Evolutionary conservation across 2,329 filamentous ascomycete genomes (phyloP).

Genomic region (Clonostachys byssicola): DNA sequence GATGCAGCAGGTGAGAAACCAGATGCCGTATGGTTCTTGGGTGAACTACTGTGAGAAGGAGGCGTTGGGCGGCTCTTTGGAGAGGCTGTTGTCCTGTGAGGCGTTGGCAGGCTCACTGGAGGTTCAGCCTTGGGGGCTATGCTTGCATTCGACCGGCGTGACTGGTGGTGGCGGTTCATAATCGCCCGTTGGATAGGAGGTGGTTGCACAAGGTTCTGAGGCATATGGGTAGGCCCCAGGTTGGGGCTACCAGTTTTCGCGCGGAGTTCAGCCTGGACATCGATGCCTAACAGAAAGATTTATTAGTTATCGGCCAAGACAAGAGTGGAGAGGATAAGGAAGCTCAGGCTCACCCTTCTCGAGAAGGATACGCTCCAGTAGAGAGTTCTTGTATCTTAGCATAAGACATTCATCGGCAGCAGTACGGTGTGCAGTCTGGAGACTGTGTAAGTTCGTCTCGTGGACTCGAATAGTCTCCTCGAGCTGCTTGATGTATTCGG

Average conservation of each 20-base stretch:
- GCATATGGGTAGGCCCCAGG: slow-evolving; percentile 64
- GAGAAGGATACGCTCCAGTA: slow-evolving; percentile 89
- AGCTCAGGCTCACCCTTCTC: slow-evolving; percentile 70
- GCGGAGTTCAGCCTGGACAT: slow-evolving; percentile 92
- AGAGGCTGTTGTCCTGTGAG: slow-evolving; percentile 34
- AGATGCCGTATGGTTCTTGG: slow-evolving; percentile 39
- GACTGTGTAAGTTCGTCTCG: slow-evolving; percentile 86
- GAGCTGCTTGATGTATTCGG: slow-evolving; percentile 98
- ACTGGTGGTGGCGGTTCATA: slow-evolving; percentile 75
- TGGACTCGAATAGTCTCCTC: slow-evolving; percentile 97
- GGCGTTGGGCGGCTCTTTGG: slow-evolving; percentile 79
- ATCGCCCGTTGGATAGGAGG: slow-evolving; percentile 77
- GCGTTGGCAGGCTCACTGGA: slow-evolving; percentile 39
- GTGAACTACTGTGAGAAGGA: slow-evolving; percentile 66
- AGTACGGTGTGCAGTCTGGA: slow-evolving; percentile 90
- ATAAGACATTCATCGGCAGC: slow-evolving; percentile 97
- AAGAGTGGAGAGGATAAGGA: not conserved
- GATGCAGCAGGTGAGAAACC: slow-evolving; percentile 37
- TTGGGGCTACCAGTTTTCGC: slow-evolving; percentile 88
- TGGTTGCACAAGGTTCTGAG: slow-evolving; percentile 65
- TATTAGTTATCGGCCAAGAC: not conserved
- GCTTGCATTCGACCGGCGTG: slow-evolving; percentile 66
- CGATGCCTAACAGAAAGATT: slow-evolving; percentile 62
- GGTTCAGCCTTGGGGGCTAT: slow-evolving; percentile 72
- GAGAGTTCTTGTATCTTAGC: slow-evolving; percentile 97